These are phyloP conservation scores for Cryptosporidium meleagridis DNA, from an alignment of 169 alveolate species.

Conservation along the genomic window DNA sequence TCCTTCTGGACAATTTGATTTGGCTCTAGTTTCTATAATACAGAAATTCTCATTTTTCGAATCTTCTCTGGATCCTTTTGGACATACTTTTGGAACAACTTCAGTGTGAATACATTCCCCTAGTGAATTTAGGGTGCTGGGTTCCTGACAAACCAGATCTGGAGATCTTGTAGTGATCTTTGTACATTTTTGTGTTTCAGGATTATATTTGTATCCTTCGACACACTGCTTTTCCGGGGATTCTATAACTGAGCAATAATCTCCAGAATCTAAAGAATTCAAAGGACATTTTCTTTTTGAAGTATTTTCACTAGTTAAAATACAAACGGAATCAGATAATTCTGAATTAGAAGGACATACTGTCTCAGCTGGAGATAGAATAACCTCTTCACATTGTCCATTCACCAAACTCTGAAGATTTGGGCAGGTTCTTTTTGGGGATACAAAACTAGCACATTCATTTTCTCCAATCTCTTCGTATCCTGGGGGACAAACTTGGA, in stretches of 20 bases:
- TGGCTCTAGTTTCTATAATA: slow-evolving; percentile 7
- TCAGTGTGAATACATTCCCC: slow-evolving; percentile 37
- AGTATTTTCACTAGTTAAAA: not conserved
- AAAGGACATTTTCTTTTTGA: slow-evolving; percentile 38
- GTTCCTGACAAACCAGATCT: slow-evolving; percentile 36
- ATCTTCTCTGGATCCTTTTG: slow-evolving; percentile 32
- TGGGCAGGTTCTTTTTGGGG: slow-evolving; percentile 66
- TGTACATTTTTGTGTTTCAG: slow-evolving; percentile 30
- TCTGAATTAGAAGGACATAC: slow-evolving; percentile 38
- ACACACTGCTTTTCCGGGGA: slow-evolving; percentile 65
- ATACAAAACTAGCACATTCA: slow-evolving; percentile 46
- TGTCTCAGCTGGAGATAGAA: not conserved
- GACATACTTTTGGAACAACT: slow-evolving; percentile 29
- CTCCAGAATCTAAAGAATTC: slow-evolving; percentile 60
- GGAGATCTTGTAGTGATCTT: slow-evolving; percentile 40
- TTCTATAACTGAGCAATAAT: slow-evolving; percentile 26
- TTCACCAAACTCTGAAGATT: slow-evolving; percentile 1
- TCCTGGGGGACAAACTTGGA: slow-evolving; percentile 65
- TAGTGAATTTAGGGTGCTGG: not conserved
- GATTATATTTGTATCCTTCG: slow-evolving; percentile 30
- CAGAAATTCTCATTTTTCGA: slow-evolving; percentile 41
- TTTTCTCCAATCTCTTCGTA: slow-evolving; percentile 53
- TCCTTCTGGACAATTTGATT: slow-evolving; percentile 56
- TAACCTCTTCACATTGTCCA: slow-evolving; percentile 42
- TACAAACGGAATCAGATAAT: slow-evolving; percentile 27